Evolutionary conservation across 1,284 basidiomycete species (phyloP), one percentile per base, ranked within the genome.

Genomic region (Pyrrhoderma lamaoense): DNA sequence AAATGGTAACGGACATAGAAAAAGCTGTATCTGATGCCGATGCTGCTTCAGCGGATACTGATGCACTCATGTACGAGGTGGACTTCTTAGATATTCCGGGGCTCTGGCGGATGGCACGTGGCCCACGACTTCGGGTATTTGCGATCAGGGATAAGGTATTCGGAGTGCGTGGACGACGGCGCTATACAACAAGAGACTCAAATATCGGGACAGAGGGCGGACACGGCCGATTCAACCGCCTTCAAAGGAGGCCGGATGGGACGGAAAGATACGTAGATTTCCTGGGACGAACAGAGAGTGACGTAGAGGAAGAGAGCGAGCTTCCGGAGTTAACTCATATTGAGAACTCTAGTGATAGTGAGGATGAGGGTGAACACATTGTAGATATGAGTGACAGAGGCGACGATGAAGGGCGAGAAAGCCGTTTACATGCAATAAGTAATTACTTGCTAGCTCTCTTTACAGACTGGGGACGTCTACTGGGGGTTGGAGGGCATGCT

Each of bases 391-490:
- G 51, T 13, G 60, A 61, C 46, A 59, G 62, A 11, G 65, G 62
- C 7, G 65, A 68, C 37, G 76, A 76, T 22, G 77, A 76, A 47
- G 69, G 68, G 42, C 75, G 70, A 39, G 79, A 80, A 56, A 74
- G 74, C 13, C 74, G 79, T 43, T 71, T 75, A 60, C 72, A 80
- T 60, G 74, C 75, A 53, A 70, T 65, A 19, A 78, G 83, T 64
- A 79, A 85, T 69, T 88, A 85, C 85, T 61, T 88, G 52, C 67
- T 88, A 56, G 68, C 73, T 56, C 76, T 87, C 64, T 85, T 88
- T 64, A 85, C 80, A 48, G 81, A 79, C 53, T 88, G 83, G 83
- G 81, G 61, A 9, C 58, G 59, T 39, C 56, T 47, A 56, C 56
- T 25, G 45, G 52, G 60, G 8, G 61, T 63, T 34, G 55, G 56